A percentile compares a stretch with the other conserved stretches of the same genome.
Evolutionary conservation across 2,329 filamentous ascomycete genomes (phyloP).

Genomic region (Arthrinium puccinioides): DNA sequence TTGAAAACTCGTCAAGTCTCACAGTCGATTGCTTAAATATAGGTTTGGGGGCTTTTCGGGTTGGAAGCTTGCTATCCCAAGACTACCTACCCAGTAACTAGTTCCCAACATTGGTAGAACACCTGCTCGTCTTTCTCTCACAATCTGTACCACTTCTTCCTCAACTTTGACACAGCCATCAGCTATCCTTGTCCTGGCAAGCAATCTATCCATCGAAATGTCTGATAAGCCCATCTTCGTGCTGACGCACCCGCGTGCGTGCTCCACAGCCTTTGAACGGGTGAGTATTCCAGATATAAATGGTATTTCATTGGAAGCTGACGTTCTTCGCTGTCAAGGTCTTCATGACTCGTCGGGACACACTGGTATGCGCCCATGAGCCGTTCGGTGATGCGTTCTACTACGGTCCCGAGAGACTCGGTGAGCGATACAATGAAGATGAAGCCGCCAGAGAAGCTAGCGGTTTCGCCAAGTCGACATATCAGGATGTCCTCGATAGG

Average conservation of each 20-base stretch:
- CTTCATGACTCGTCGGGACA: constrained; percentile 89
- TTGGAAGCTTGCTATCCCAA: too few relatives aligned
- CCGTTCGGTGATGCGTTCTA: constrained; percentile 97
- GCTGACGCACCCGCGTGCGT: constrained; percentile 88
- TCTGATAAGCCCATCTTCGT: constrained; percentile 80
- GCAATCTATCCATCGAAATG: constrained; percentile 56
- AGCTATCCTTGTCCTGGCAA: too few relatives aligned
- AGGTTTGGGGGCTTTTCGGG: too few relatives aligned
- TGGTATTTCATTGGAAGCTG: not conserved
- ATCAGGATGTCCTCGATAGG: constrained; percentile 67
- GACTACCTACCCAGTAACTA: too few relatives aligned
- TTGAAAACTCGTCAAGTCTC: too few relatives aligned
- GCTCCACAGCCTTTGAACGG: constrained; percentile 94
- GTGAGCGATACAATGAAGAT: constrained; percentile 70
- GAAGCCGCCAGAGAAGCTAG: constrained; percentile 45
- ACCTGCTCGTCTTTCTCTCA: too few relatives aligned
- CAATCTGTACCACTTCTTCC: too few relatives aligned
- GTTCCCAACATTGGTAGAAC: too few relatives aligned
- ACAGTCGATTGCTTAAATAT: too few relatives aligned
- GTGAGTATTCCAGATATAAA: constrained; percentile 36
- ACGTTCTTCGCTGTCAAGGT: constrained; percentile 48
- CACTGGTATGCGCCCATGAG: constrained; percentile 80
- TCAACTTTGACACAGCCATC: too few relatives aligned
- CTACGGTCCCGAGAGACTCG: constrained; percentile 84
- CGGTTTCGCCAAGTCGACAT: constrained; percentile 65